Evolutionary conservation across 169 alveolate genomes (phyloP), one percentile per base, ranked within the genome.

Genomic region (Besnoitia besnoiti): DNA sequence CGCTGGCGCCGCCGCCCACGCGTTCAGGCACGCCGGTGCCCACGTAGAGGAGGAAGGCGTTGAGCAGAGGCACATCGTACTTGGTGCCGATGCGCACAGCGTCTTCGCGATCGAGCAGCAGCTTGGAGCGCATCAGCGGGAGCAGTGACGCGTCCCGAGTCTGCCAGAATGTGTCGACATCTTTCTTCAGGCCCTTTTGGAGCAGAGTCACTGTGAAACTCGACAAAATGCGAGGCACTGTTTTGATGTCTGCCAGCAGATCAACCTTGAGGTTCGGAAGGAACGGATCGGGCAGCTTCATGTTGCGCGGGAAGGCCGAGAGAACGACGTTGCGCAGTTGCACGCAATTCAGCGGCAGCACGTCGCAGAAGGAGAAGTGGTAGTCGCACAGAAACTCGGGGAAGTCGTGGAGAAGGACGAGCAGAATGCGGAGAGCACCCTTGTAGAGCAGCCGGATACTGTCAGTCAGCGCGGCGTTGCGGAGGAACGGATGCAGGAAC

Each of bases 321-420:
- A 99, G 97, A 42, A 99, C 96, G 79, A 98, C 92, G 96, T 99
- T 99, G 92, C 99, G 97, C 89, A 99, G 95, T 90, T 98, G 98
- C 59, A 98, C 96, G 93, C 98, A 97, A 94, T 98, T 95, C 42
- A 97, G 96, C 80, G 99, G 98, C 85, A 98, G 95, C 61, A 94
- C 96, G 94, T 98, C 97, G 93, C 98, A 96, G 92, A 98, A 96
- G 91, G 97, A 96, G 91, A 96, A 96, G 94, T 98, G 96, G 95
- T 97, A 98, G 73, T 97, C 98, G 77, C 99, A 97, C 30, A 98
- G 94, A 94, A 99, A 98, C 90, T 99, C 99, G 27, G 99, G 99
- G 94, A 96, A 98, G 93, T 99, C 99, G 95, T 98, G 98, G 90
- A 97, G 95, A 91, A 98, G 93, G 75, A 97, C 97, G 91, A 98